Evolutionary conservation across 257 asterid genomes (phyloP).

Genomic region (Phtheirospermum japonicum): DNA sequence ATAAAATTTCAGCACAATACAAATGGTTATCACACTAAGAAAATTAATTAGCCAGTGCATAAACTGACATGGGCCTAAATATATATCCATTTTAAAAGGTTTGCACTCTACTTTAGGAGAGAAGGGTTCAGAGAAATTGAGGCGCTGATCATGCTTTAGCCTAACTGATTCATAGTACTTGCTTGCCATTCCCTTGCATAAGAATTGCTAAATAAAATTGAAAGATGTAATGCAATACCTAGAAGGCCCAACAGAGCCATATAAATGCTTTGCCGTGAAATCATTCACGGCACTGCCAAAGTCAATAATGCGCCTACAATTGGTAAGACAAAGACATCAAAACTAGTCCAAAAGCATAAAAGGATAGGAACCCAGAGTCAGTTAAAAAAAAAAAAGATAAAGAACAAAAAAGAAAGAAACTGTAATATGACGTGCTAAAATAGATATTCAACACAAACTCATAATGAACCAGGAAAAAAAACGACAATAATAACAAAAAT

Average conservation of each 20-base stretch:
- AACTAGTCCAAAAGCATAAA: constrained; percentile 11
- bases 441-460: constrained; percentile 17
- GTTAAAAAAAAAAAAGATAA: no score
- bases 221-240: constrained; percentile 48
- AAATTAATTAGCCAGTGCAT: no score
- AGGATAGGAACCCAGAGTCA: constrained; percentile 12
- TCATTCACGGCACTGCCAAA: constrained; percentile 94
- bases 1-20: no score
- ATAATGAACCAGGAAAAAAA: constrained; percentile 19
- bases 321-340: constrained; percentile 20
- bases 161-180: constrained; percentile 8
- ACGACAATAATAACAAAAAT: constrained; percentile 16
- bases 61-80: neutral
- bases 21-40: no score
- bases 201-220: neutral
- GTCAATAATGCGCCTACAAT: constrained; percentile 91
- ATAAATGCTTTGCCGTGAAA: constrained; percentile 81
- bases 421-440: no score
- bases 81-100: neutral
- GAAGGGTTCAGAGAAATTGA: neutral
- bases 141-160: no score
- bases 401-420: no score
- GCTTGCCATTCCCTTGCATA: constrained; percentile 16
- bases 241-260: constrained; percentile 90
- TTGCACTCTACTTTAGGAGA: constrained; percentile 7